Base-by-base conservation (phyloP, 2,329 filamentous ascomycete genomes). In the Eutypa lata region DNA sequence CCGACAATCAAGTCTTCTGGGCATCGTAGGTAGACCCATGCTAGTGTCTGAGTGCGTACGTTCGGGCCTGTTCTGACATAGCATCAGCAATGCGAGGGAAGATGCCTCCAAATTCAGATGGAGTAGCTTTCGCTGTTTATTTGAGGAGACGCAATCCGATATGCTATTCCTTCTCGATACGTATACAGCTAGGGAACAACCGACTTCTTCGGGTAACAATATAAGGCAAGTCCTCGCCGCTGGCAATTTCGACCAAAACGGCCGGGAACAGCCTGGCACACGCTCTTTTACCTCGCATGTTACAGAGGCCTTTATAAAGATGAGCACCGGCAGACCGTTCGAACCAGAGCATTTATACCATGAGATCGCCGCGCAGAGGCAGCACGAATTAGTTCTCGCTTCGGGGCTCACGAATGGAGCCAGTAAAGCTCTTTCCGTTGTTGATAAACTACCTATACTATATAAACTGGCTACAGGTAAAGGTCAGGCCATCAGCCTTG, bases 1-100 rank as follows among this genome's bases (percentile, higher is more conserved):
- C 74, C 11, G 81, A 87, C 64, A 79, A 79, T 61, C 81, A 86
- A 66, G 71, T 86, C 24, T 86, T 84, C 66, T 87, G 84, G 84
- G 82, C 84, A 53, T 82, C 81, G 84, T 87, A 75, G 73, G 83
- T 76, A 53, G 57, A 60, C 26, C 57, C 47, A 53, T 19, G 53
- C 48, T 52, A 57, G 48, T 59, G 38, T 51, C 50, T 28, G 19
- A 16, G 14, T 28, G 11, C 22, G 42, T 26, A 19, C 22, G 33
- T 37, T 33, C 40, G 14, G 43, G 47, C 37, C 45, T 65, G 55
- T 67, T 71, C 74, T 79, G 65, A 79, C 64, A 58, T 52, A 35
- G 44, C 60, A 46, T 49, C 65, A 87, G 84, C 70, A 82, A 83
- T 68, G 57, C 76, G 44, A 74, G 76, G 46, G 78, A 81, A 56